Evolutionary conservation across 306 rosid species (phyloP).

Genomic region (Datisca glomerata): DNA sequence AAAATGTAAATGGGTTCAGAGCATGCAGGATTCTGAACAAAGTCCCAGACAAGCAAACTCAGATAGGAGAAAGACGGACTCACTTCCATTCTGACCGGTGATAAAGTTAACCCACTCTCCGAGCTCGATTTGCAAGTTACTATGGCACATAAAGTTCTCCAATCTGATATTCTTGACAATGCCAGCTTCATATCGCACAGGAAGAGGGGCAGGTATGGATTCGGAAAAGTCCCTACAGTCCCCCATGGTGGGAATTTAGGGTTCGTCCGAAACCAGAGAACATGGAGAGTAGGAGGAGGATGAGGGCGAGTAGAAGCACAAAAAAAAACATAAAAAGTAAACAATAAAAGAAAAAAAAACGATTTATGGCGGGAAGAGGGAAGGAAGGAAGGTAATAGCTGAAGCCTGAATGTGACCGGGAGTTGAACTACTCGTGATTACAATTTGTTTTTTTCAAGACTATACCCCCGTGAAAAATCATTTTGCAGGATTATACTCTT

Average conservation of each 20-base stretch:
- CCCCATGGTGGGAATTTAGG: conserved; percentile 5
- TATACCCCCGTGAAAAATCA: too few species aligned
- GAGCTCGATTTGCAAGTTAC: conserved; percentile 51
- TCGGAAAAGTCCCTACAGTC: conserved; percentile 1
- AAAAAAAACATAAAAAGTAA: neutral
- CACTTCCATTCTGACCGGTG: conserved; percentile 94
- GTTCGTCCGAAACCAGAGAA: neutral
- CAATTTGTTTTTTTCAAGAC: too few species aligned
- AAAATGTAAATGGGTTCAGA: too few species aligned
- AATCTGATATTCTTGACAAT: conserved; percentile 48
- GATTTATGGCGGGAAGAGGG: neutral
- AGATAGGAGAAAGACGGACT: conserved; percentile 11
- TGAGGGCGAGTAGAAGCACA: neutral
- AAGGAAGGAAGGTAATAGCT: neutral
- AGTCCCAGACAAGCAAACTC: too few species aligned
- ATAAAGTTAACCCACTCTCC: conserved; percentile 67
- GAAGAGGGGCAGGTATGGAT: too few species aligned
- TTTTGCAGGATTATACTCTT: too few species aligned
- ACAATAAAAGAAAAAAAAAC: too few species aligned
- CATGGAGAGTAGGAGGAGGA: neutral
- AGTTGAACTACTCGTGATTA: too few species aligned
- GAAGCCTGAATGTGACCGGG: too few species aligned
- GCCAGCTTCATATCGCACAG: conserved; percentile 37
- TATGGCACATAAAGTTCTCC: conserved; percentile 94
- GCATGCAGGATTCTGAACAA: too few species aligned